These are phyloP conservation scores for Penicillium sp. DNA, from an alignment of 2,329 filamentous ascomycete genomes.

Conservation along the genomic window DNA sequence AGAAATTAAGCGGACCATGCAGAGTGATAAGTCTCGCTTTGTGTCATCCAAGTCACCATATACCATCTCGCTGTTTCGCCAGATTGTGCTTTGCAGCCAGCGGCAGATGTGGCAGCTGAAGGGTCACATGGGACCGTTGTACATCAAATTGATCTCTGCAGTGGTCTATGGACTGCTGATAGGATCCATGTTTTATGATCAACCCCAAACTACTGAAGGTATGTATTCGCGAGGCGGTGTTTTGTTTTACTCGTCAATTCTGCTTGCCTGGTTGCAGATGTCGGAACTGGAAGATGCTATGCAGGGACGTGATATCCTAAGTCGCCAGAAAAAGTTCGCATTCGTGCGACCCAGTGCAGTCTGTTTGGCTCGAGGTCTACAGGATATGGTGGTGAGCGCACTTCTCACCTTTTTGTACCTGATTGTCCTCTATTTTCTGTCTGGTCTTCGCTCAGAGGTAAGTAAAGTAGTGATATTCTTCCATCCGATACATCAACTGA, in stretches of 20 bases:
- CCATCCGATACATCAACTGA: not conserved
- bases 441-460: conserved; percentile 35
- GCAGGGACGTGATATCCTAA: conserved; percentile 65
- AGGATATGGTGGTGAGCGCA: conserved; percentile 57
- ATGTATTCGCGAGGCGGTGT: conserved; percentile 61
- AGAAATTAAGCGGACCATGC: conserved; percentile 61
- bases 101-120: conserved; percentile 74
- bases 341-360: conserved; percentile 65
- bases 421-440: conserved; percentile 64
- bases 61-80: conserved; percentile 69
- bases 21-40: conserved; percentile 52
- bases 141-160: conserved; percentile 73
- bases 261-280: conserved; percentile 67
- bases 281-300: conserved; percentile 76
- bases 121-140: conserved; percentile 68
- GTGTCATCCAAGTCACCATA: conserved; percentile 68
- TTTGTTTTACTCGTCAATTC: conserved; percentile 62
- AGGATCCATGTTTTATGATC: conserved; percentile 71
- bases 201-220: conserved; percentile 55
- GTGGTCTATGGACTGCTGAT: conserved; percentile 69
- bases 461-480: conserved; percentile 9
- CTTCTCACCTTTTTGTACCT: conserved; percentile 56
- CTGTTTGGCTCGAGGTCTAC: conserved; percentile 56
- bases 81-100: conserved; percentile 60
- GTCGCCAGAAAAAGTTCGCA: conserved; percentile 63